A percentile compares a stretch with the other conserved stretches of the same genome.
Conservation (phyloP, 768 basidiomycete genomes). For the Sarcodon aspratus region DNA sequence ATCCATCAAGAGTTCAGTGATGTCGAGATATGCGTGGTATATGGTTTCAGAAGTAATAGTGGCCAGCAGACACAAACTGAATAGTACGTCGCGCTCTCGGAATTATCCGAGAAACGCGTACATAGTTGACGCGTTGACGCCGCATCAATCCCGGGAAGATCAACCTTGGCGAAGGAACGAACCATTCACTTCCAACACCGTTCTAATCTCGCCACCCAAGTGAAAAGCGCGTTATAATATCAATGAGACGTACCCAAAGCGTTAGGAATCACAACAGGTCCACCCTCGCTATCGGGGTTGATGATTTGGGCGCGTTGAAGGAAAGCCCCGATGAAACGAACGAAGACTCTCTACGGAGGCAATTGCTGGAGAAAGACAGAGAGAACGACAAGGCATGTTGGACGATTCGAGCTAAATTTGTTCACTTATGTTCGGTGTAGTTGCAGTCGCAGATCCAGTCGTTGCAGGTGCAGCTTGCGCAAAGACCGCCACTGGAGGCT, state of each 20-base stretch:
- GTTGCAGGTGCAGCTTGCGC: constrained; percentile 53
- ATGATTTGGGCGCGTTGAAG: constrained; percentile 50
- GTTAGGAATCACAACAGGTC: constrained; percentile 43
- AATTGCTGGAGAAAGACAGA: constrained; percentile 55
- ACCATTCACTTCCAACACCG: no score
- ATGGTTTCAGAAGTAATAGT: no score
- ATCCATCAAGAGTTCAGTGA: no score
- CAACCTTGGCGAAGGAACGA: no score
- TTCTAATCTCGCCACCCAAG: neutral
- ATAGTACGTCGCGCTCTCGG: no score
- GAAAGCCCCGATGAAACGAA: constrained; percentile 43
- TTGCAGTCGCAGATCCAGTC: constrained; percentile 49
- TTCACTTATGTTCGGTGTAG: constrained; percentile 20
- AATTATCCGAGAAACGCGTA: no score
- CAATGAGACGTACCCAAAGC: constrained; percentile 56
- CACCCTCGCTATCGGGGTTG: constrained; percentile 32
- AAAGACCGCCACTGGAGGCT: constrained; percentile 56
- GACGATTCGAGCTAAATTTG: neutral
- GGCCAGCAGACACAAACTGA: no score
- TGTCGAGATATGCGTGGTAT: no score
- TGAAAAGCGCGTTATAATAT: neutral
- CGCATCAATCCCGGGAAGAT: no score
- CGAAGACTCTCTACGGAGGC: constrained; percentile 51
- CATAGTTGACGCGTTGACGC: no score
- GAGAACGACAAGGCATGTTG: constrained; percentile 54